Evolutionary conservation across 106 monocot genomes (phyloP).

Genomic region (Gastrodia elata): DNA sequence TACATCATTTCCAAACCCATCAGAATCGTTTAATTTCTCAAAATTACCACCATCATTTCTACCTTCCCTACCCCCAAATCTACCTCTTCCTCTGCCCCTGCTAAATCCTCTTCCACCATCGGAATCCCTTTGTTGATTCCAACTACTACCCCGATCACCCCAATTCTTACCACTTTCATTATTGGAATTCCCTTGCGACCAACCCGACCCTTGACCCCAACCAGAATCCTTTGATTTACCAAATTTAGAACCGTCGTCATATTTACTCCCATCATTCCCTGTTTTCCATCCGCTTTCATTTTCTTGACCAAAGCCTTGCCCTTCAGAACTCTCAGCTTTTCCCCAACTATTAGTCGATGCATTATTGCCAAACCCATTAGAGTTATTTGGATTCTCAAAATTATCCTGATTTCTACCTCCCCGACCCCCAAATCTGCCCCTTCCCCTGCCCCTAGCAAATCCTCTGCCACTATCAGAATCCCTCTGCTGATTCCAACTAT

Average conservation of each 20-base stretch:
- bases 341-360: not conserved
- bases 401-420: slow-evolving; percentile 9
- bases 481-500: slow-evolving; percentile 3
- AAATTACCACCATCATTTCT: slow-evolving; percentile 9
- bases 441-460: slow-evolving; percentile 8
- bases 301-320: not conserved
- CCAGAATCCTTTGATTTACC: not conserved
- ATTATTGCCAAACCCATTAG: too few species aligned
- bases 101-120: slow-evolving; percentile 2
- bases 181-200: slow-evolving; percentile 3
- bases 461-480: slow-evolving; percentile 7
- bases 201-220: slow-evolving; percentile 9
- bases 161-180: slow-evolving; percentile 4
- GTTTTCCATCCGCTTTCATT: not conserved
- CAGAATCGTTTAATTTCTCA: not conserved
- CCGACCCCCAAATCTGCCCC: slow-evolving; percentile 7
- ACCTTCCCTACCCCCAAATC: slow-evolving; percentile 6
- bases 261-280: not conserved
- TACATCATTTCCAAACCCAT: slow-evolving; percentile 1
- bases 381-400: not conserved
- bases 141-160: not conserved
- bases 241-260: not conserved
- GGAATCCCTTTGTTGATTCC: slow-evolving; percentile 6
- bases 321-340: not conserved
- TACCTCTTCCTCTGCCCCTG: slow-evolving; percentile 12